Conservation (phyloP, 495 filamentous ascomycete species). For the Daldinia caldariorum region DNA sequence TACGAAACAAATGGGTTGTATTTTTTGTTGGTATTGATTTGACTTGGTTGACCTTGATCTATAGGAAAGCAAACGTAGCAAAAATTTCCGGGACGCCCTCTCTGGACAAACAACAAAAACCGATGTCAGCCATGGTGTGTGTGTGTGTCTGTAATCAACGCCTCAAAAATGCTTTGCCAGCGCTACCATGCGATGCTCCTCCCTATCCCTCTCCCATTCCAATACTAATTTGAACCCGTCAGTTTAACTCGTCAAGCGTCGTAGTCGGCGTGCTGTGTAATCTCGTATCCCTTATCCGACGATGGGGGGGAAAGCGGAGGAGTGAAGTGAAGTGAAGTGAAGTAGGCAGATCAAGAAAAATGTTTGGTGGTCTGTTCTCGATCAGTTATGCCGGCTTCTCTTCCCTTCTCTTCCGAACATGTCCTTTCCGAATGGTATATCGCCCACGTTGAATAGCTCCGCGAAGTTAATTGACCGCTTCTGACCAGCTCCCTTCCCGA, state of each 20-base stretch:
- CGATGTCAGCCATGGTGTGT: conserved; percentile 1
- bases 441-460: conserved; percentile 85
- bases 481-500: conserved; percentile 71
- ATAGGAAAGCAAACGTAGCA: conserved; percentile 25
- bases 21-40: too few species aligned
- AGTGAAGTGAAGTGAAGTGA: neutral
- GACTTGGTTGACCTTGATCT: conserved; percentile 23
- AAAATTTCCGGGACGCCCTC: conserved; percentile 24
- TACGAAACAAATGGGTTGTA: conserved; percentile 5
- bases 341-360: conserved; percentile 4
- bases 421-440: conserved; percentile 71
- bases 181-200: conserved; percentile 36
- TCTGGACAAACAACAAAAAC: conserved; percentile 26
- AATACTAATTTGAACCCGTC: conserved; percentile 12
- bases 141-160: conserved; percentile 32
- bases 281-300: conserved; percentile 3
- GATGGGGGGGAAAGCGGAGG: neutral
- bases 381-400: conserved; percentile 73
- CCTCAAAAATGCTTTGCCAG: conserved; percentile 40
- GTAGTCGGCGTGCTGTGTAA: conserved; percentile 10
- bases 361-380: neutral
- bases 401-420: conserved; percentile 72
- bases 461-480: conserved; percentile 81
- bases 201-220: conserved; percentile 3
- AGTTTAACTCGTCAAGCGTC: conserved; percentile 27